Evolutionary conservation across 2,329 filamentous ascomycete species (phyloP), one percentile per base, ranked within the genome.

Genomic region (Amphichorda felina): DNA sequence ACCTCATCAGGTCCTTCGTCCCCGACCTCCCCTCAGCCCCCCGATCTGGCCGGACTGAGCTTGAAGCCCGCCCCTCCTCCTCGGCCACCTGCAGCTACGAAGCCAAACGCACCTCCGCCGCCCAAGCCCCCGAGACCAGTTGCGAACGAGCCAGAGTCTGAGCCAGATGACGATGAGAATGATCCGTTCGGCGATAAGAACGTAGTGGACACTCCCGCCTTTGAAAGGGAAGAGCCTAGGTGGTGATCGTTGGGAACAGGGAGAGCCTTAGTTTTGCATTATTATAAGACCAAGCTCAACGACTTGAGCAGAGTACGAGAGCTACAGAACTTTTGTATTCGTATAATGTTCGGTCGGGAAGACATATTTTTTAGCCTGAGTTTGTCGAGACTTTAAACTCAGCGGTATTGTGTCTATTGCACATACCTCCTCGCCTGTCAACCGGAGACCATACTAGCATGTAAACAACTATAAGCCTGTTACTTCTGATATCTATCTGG

Each of bases 111-210:
- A 40, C 62, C 66, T 26, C 60, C 64, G 9, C 60, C 66, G 38
- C 68, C 64, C 4, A 57, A 49, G 16, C 44, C 39, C 25, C 58
- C 53, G 41, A 59, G 45, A 15, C 48, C 56, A n/a, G 59, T 60
- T 40, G 60, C 17, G 44, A 56, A 14, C 50, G 43, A 44, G 17
- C 47, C 65, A 22, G 64, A 71, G n/a, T 70, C 68, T 13, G 72
- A 77, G 10, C 68, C 68, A 3, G 78, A 82, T 7, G 78, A 82
- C n/a, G 80, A 86, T 30, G 82, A 87, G n/a, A 72, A 91, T 43
- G 75, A 94, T 50, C 87, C 87, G 0, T 94, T 94, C 54, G 84
- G 82, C 4, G 86, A 94, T 53, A 73, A 72, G 29, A 88, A 94
- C 51, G 82, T 77, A 4, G 68, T 84, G 31, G 51, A 56, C 10